Percentiles rank a stretch among this genome's conserved stretches.
phyloP scores from a whole-genome alignment of 148 eudicot genomes.

The Heliosperma pusillum region DNA sequence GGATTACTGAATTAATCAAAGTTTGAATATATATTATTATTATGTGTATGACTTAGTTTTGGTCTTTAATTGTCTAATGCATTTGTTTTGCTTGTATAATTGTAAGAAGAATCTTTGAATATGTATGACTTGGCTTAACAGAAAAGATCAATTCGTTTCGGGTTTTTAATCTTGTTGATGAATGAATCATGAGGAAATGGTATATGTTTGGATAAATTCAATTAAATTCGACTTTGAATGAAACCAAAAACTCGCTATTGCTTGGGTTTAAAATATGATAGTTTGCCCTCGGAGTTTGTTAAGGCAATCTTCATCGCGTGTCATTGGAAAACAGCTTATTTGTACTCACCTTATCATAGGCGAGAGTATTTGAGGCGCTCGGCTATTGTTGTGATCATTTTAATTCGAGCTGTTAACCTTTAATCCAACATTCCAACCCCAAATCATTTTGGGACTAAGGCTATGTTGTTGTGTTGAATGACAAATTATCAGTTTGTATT shows the following conservation, averaged over 20 bases:
- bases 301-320: too few relatives aligned
- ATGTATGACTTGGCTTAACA: conserved; percentile 3
- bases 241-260: not conserved
- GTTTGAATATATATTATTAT: not conserved
- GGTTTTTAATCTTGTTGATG: not conserved
- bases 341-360: not conserved
- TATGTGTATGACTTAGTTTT: not conserved
- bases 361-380: not conserved
- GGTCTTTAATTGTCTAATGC: too few relatives aligned
- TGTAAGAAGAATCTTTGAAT: not conserved
- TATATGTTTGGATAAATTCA: too few relatives aligned
- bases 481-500: not conserved
- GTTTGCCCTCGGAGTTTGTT: too few relatives aligned
- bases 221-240: not conserved
- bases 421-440: too few relatives aligned
- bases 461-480: too few relatives aligned
- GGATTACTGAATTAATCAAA: conserved; percentile 5
- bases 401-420: too few relatives aligned
- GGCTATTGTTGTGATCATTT: too few relatives aligned
- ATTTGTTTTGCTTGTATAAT: not conserved
- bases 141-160: not conserved
- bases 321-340: too few relatives aligned
- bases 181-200: too few relatives aligned
- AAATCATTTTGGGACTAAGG: too few relatives aligned
- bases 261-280: not conserved